A percentile compares a stretch with the other conserved stretches of the same genome.
Conservation (phyloP, 2,329 filamentous ascomycete genomes). For the Bretziella fagacearum region DNA sequence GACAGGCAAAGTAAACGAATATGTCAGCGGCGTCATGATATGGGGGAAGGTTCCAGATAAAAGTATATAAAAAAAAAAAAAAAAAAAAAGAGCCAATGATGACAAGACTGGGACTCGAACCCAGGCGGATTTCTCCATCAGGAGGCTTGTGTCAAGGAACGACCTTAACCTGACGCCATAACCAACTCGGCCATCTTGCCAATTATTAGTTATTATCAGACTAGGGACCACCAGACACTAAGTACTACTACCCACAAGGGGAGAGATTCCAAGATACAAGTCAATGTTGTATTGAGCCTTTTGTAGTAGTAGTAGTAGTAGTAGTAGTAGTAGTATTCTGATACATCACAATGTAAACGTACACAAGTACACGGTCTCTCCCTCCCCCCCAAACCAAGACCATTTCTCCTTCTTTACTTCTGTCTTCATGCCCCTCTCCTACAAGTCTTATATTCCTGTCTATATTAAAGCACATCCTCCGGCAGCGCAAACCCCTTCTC, state of each 20-base stretch:
- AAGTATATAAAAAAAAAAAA: neutral
- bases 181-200: slow-evolving; percentile 24
- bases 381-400: too few relatives aligned
- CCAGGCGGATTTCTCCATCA: slow-evolving; percentile 15
- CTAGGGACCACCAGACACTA: too few relatives aligned
- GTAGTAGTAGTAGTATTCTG: too few relatives aligned
- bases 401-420: neutral
- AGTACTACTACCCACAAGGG: too few relatives aligned
- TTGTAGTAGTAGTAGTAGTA: too few relatives aligned
- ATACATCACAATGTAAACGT: too few relatives aligned
- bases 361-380: neutral
- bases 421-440: neutral
- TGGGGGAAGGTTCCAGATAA: neutral
- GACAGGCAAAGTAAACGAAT: neutral
- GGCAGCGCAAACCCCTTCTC: slow-evolving; percentile 3
- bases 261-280: too few relatives aligned
- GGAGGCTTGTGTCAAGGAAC: slow-evolving; percentile 15
- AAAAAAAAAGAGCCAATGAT: neutral
- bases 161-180: slow-evolving; percentile 24
- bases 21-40: neutral
- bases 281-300: too few relatives aligned
- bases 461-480: neutral
- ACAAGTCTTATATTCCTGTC: neutral
- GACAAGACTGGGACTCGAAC: slow-evolving; percentile 15
- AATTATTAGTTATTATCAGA: neutral